Evolutionary conservation across 2,329 filamentous ascomycete species (phyloP).

Genomic region (Magnaporthiopsis rhizophila): DNA sequence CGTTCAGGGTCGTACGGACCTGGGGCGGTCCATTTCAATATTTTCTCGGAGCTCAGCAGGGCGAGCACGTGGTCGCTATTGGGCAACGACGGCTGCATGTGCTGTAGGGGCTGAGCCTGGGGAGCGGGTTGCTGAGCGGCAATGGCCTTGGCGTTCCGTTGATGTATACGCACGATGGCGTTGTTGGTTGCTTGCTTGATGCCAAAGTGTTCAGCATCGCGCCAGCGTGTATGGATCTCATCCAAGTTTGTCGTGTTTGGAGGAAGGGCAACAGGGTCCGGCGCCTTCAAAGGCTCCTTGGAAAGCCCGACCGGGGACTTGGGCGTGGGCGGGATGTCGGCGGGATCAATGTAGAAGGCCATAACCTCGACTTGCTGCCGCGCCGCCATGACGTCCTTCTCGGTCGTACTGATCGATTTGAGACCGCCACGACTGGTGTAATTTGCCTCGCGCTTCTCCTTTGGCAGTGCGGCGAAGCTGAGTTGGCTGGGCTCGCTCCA

Average conservation of each 20-base stretch:
- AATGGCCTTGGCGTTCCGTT: background rate
- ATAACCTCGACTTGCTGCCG: constrained; percentile 54
- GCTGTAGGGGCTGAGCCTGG: constrained; percentile 4
- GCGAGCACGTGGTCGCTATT: constrained; percentile 33
- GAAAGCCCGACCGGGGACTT: constrained; percentile 35
- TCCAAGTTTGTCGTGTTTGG: constrained; percentile 30
- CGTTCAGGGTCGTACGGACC: constrained; percentile 28
- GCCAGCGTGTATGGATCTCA: constrained; percentile 42
- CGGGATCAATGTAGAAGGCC: constrained; percentile 46
- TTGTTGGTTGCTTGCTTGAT: constrained; percentile 19
- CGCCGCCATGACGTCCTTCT: constrained; percentile 47
- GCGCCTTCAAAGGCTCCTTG: background rate
- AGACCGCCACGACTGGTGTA: constrained; percentile 48
- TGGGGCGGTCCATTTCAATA: constrained; percentile 34
- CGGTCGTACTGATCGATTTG: constrained; percentile 41
- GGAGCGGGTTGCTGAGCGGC: background rate
- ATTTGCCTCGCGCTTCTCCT: constrained; percentile 36
- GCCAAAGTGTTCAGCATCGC: constrained; percentile 26
- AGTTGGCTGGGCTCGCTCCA: constrained; percentile 41
- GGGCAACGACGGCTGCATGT: constrained; percentile 20
- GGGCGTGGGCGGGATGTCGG: constrained; percentile 48
- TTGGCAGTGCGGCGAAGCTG: constrained; percentile 39
- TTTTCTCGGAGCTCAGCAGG: constrained; percentile 35
- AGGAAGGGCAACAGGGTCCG: constrained; percentile 24
- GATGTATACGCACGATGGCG: constrained; percentile 4